Base-by-base conservation (phyloP, 2,329 filamentous ascomycete genomes). In the Diplodia intermedia region DNA sequence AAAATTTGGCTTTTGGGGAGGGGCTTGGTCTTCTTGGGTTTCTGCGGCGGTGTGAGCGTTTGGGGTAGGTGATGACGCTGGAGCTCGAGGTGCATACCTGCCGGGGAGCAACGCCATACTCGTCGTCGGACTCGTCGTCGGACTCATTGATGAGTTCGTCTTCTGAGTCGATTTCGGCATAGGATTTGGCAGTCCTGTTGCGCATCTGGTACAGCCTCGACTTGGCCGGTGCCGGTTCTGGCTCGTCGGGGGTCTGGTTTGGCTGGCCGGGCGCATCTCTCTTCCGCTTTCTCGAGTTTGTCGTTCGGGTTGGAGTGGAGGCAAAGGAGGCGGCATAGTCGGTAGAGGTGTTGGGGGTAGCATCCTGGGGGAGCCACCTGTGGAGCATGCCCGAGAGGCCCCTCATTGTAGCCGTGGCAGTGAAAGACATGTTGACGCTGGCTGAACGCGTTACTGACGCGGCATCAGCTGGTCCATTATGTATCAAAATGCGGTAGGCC, bases 1-100 rank as follows among this genome's bases (percentile, higher is more conserved):
- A 79, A 79, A 63, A 75, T 71, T 40, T 75, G 76, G 66, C 54
- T 71, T 63, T 77, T 77, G 3, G 75, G 73, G 53, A 76, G 74
- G 5, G 71, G 72, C 20, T 20, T 54, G 6, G 31, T 38, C 12
- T 50, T 36, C 40, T 47, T 52, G 29, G 60, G 31, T 38, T 63
- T 63, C 40, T 47, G 33, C n/a, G 60, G 47, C 26, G 20, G 31
- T 5, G 31, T 52, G 60, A 23, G 6, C 15, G 3, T 18, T 18
- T n/a, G 0, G 4, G 8, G 5, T 6, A 11, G 20, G 8, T 26
- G 43, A 23, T 2, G 14, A 31, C 26, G 6, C 6, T 38, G 2
- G 23, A n/a, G 15, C 9, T 5, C 12, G n/a, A 5, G n/a, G 18
- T n/a, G 9, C n/a, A n/a, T 63, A 63, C 60, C 60, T 36, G 50